These are phyloP conservation scores for Auxenochlorella pyrenoidosa DNA, from an alignment of 139 green algal species.

Conservation along the genomic window DNA sequence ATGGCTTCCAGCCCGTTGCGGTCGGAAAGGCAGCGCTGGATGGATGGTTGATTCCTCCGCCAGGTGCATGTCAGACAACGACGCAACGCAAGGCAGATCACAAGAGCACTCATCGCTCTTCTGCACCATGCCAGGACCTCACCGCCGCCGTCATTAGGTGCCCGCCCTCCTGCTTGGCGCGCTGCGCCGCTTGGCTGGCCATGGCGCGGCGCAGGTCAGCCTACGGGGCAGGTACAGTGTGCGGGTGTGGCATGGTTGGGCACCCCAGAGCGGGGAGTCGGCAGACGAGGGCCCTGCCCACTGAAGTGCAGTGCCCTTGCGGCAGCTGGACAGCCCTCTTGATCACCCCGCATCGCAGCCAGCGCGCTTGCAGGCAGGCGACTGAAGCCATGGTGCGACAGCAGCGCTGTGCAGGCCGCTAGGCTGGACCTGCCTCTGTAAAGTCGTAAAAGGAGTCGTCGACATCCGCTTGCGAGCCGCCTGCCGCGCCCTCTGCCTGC, in stretches of 20 bases:
- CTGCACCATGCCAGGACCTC: neutral
- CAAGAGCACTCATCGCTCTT: neutral
- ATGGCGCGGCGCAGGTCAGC: conserved; percentile 25
- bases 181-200: conserved; percentile 12
- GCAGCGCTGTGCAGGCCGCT: neutral
- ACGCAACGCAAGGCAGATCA: neutral
- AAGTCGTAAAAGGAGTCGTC: conserved; percentile 29
- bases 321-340: neutral
- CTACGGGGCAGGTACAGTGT: conserved; percentile 3
- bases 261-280: too few species aligned
- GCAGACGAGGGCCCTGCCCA: too few species aligned
- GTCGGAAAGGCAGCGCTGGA: too few species aligned
- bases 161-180: conserved; percentile 20
- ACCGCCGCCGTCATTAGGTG: conserved; percentile 50
- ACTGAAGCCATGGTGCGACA: too few species aligned
- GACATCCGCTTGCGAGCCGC: neutral
- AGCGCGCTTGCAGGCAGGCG: too few species aligned
- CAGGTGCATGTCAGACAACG: too few species aligned
- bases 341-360: neutral
- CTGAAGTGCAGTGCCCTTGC: neutral
- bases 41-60: too few species aligned
- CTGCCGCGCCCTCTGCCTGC: conserved; percentile 21
- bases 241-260: too few species aligned
- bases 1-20: too few species aligned
- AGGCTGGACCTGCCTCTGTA: conserved; percentile 11